Conservation (phyloP, 2,329 filamentous ascomycete species). For the Cadophora sp. region DNA sequence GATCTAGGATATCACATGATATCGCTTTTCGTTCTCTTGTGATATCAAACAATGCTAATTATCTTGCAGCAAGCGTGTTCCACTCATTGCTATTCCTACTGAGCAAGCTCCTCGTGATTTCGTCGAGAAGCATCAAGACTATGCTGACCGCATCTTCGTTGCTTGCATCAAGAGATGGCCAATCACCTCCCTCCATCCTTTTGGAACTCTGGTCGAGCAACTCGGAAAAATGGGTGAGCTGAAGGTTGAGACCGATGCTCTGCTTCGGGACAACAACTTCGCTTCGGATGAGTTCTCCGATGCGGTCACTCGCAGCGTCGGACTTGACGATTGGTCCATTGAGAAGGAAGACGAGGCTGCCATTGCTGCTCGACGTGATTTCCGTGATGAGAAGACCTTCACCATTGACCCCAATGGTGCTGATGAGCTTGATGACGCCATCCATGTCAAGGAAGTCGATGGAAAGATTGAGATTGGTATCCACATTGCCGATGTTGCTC, state of each 20-base stretch:
- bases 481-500: constrained; percentile 92
- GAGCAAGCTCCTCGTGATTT: constrained; percentile 98
- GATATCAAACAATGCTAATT: constrained; percentile 12
- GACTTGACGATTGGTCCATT: constrained; percentile 89
- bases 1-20: too few species aligned
- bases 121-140: constrained; percentile 97
- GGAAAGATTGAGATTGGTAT: constrained; percentile 93
- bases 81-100: constrained; percentile 95
- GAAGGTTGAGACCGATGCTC: constrained; percentile 96
- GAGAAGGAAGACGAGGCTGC: constrained; percentile 80
- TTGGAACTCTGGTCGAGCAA: constrained; percentile 96
- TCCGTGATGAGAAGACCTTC: constrained; percentile 86
- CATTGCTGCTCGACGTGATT: constrained; percentile 81
- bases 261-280: constrained; percentile 98
- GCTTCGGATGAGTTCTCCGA: constrained; percentile 97
- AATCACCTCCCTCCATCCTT: constrained; percentile 98
- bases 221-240: constrained; percentile 97
- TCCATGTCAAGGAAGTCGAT: constrained; percentile 87
- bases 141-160: constrained; percentile 97
- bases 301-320: constrained; percentile 90
- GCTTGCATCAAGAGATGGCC: constrained; percentile 99
- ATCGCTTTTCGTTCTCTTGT: neutral
- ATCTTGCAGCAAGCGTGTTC: constrained; percentile 76
- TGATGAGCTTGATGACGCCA: constrained; percentile 87
- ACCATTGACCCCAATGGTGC: constrained; percentile 91